Evolutionary conservation across 768 basidiomycete species (phyloP), one percentile per base, ranked within the genome.

Genomic region (Nidularia pulvinata): DNA sequence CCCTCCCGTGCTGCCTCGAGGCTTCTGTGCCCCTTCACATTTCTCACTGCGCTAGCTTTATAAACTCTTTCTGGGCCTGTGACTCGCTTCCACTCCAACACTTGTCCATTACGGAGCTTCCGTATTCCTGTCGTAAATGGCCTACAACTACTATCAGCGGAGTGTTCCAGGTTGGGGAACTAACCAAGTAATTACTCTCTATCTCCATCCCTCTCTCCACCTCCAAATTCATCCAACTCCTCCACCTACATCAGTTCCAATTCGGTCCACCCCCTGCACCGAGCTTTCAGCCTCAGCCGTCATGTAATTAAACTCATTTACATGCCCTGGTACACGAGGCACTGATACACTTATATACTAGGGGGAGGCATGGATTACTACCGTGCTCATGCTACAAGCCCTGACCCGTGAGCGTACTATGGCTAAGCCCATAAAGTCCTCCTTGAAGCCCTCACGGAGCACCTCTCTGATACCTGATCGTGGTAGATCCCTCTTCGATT

Each of bases 311-410:
- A 36, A 36, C 50, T 30, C 50, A 50, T 53, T 53, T 54, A 56
- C 55, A 19, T 19, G 19, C 46, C 54, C 46, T 14, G 47, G 37
- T 46, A 60, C 59, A 63, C 52, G 54, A 57, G 57, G 52, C 59
- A 34, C 53, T 59, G 48, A 61, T 50, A 36, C 16, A 42, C 45
- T 19, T 45, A 61, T 51, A 45, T 55, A 64, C 49, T 62, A 88
- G 86, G 86, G 85, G 71, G 76, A 49, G 86, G 85, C 13, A 63
- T 69, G 58, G 85, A 89, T 61, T 88, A 75, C 59, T 88, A 82
- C 65, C 78, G 79, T 51, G 86, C 86, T 32, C 84, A 86, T 64
- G 83, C 84, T 35, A 59, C 68, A 48, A 78, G 73, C 56, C 71
- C 76, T 47, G 83, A 87, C 63, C 78, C 79, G 85, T 87, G 65